phyloP scores from a whole-genome alignment of 495 filamentous ascomycete genomes.

The Tuber brumale region DNA sequence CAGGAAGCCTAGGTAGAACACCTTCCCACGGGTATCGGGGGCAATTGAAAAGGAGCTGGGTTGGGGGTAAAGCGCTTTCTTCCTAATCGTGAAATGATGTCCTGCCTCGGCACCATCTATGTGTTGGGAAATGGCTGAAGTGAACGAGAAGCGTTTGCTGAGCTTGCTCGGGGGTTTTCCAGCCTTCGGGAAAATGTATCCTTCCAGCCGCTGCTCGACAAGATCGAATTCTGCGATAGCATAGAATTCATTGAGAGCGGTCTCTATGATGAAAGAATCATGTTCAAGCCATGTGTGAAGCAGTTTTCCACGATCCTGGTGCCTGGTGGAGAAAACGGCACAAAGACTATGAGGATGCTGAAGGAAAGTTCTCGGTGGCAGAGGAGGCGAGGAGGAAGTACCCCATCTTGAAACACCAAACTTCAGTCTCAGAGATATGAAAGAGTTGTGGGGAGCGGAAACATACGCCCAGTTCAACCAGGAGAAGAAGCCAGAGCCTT shows the following conservation, averaged over 20 bases:
- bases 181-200: conserved; percentile 28
- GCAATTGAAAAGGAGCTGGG: conserved; percentile 34
- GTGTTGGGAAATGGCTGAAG: conserved; percentile 8
- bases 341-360: conserved; percentile 34
- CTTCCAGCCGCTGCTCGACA: conserved; percentile 36
- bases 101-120: conserved; percentile 19
- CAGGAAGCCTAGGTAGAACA: conserved; percentile 36
- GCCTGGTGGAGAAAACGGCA: conserved; percentile 33
- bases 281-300: conserved; percentile 32
- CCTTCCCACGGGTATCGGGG: conserved; percentile 32
- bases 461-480: conserved; percentile 34
- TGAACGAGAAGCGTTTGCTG: conserved; percentile 25
- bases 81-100: conserved; percentile 35
- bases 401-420: conserved; percentile 26
- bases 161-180: conserved; percentile 11
- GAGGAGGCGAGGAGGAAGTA: conserved; percentile 8
- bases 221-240: conserved; percentile 37
- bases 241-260: conserved; percentile 36
- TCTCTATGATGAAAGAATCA: conserved; percentile 36
- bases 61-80: conserved; percentile 34
- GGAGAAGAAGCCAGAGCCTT: conserved; percentile 21
- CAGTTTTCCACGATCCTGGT: conserved; percentile 33
- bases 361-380: conserved; percentile 20
- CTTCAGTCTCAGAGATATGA: conserved; percentile 11
- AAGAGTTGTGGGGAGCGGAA: not conserved